Conservation (phyloP, 805 yeast species). For the Yarrowia porcina region DNA sequence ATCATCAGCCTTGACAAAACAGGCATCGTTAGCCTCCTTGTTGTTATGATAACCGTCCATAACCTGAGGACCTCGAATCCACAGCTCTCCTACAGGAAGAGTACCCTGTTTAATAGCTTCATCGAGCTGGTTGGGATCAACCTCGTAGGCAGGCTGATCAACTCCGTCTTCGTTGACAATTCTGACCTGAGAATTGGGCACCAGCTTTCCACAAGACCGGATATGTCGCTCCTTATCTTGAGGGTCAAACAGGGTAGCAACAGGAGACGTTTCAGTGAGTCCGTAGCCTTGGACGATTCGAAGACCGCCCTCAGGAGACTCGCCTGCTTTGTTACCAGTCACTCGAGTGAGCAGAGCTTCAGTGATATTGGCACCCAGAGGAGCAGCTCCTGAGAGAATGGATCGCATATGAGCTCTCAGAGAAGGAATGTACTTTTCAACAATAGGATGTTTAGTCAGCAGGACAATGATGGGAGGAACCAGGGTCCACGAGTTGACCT, state of each 20-base stretch:
- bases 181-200: constrained; percentile 50
- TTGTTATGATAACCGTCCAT: constrained; percentile 36
- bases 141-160: constrained; percentile 51
- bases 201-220: constrained; percentile 41
- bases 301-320: constrained; percentile 23
- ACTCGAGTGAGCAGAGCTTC: constrained; percentile 30
- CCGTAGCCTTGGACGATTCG: constrained; percentile 31
- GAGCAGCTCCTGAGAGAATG: constrained; percentile 48
- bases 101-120: constrained; percentile 21
- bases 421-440: constrained; percentile 42
- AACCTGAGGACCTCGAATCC: constrained; percentile 56
- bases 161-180: constrained; percentile 43
- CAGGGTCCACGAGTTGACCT: constrained; percentile 43
- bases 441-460: constrained; percentile 47
- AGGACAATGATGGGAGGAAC: constrained; percentile 45
- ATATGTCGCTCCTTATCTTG: constrained; percentile 43
- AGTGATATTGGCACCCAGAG: constrained; percentile 38
- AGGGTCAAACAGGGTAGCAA: constrained; percentile 41
- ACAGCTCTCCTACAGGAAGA: constrained; percentile 47
- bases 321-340: constrained; percentile 26
- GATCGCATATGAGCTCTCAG: constrained; percentile 43
- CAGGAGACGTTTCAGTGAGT: constrained; percentile 58
- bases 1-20: constrained; percentile 14
- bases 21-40: constrained; percentile 1
- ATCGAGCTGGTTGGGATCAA: background rate